Base-by-base conservation (phyloP, 257 asterid species). In the Nicotiana noctiflora region DNA sequence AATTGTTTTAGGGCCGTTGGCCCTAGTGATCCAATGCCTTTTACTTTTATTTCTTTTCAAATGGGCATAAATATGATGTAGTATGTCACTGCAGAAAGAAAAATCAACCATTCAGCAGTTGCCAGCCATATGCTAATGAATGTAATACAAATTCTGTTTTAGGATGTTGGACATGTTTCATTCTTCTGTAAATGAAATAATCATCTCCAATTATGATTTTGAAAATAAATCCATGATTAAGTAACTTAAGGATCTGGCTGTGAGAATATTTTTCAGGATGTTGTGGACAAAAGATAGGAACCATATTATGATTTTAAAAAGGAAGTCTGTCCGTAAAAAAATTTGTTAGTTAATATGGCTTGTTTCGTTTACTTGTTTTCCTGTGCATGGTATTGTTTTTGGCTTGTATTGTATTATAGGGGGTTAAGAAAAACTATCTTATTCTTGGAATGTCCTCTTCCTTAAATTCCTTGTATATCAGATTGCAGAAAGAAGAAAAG, bases 401-500 rank as follows among this genome's bases (percentile, higher is more conserved):
- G 3, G 59, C 46, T 70, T 70, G 59, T 53, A 44, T 2, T 70
- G 3, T 12, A 70, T 21, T 12, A 44, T 12, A 44, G 77, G 6
- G 59, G 4, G 59, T 40, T 70, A 40, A 19, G 21, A 46, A 44
- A 46, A 55, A 21, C 21, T 6, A 70, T 44, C 23, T 72, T 14
- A 46, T 72, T 70, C 13, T 12, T 44, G 59, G 32, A 44, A 53
- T 49, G 78, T 7, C 23, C 27, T 72, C 60, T 44, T 46, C 23
- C 60, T 72, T 72, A 29, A 23, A 13, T 72, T 72, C 66, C 32
- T 34, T 76, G 66, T 29, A 56, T 84, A 77, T 82, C 92, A 96
- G 99, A 96, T 94, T 83, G 89, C 95, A 52, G 95, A 93, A 87
- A 89, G 98, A 81, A 96, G 88, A 87, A 94, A 91, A 79, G 37